Evolutionary conservation across 2,329 filamentous ascomycete species (phyloP), one percentile per base, ranked within the genome.

Genomic region (Aphanocladium album): DNA sequence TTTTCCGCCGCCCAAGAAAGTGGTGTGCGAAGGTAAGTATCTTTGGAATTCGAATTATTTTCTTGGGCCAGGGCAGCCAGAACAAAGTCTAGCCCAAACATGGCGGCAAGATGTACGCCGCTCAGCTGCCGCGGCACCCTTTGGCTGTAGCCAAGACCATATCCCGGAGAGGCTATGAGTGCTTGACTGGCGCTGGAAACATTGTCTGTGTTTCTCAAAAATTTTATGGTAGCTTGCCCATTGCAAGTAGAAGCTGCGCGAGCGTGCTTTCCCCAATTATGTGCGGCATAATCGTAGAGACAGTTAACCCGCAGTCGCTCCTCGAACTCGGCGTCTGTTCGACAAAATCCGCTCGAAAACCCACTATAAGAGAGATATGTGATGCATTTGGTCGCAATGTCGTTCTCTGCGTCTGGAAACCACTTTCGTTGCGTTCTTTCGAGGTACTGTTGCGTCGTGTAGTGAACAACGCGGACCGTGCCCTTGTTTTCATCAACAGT

Each of bases 401-500:
- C 43, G 21, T 19, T 8, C n/a, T 46, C 14, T 39, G 35, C 35
- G 5, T 39, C 4, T 4, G 35, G 35, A 39, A 39, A 39, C 35
- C 35, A 39, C 5, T 39, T 8, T 3, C 12, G 5, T 11, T 39
- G 35, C 35, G 35, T 12, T 39, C 35, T 5, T 39, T 39, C 35
- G 35, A 39, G 16, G 52, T 57, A 61, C 46, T 61, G n/a, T 19
- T 33, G 23, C 6, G 47, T 46, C 1, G 60, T 57, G 21, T 57
- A 25, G 16, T 61, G 53, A 14, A 78, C 75, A 0, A 79, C 62
- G 5, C 74, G 70, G 8, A 78, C 67, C 37, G 74, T 66, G 25
- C 66, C 43, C 47, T 67, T 78, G 52, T 74, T 63, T 52, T 71
- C 60, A 49, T 79, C 73, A 19, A 77, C 37, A 1, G 69, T 74